A percentile compares a stretch with the other conserved stretches of the same genome.
These are phyloP conservation scores for Ophiostoma novo-ulmi DNA, from an alignment of 2,329 filamentous ascomycete genomes.

Conservation along the genomic window DNA sequence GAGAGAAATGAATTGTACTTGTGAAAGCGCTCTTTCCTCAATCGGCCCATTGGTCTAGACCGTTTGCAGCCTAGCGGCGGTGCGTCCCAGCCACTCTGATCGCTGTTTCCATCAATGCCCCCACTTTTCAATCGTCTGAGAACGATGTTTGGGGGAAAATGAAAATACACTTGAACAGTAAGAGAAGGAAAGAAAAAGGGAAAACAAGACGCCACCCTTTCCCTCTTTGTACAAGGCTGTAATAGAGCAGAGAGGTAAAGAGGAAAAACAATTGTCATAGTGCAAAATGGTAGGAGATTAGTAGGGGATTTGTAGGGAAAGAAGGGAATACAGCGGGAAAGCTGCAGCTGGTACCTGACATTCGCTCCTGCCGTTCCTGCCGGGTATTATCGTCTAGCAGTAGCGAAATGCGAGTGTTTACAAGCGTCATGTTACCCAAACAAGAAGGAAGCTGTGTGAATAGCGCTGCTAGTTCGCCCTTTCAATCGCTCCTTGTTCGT, in stretches of 20 bases:
- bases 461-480: background rate
- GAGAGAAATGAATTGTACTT: background rate
- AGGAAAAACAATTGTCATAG: background rate
- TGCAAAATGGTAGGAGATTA: background rate
- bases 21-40: conserved; percentile 6
- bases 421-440: background rate
- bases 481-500: too few species aligned
- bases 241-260: background rate
- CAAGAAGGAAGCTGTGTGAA: background rate
- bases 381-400: background rate
- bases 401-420: conserved; percentile 7
- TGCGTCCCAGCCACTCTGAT: conserved; percentile 18
- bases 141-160: too few species aligned
- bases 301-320: background rate
- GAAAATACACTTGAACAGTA: background rate
- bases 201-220: conserved; percentile 9
- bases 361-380: conserved; percentile 16
- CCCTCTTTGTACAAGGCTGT: conserved; percentile 16
- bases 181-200: background rate
- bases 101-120: background rate
- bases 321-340: background rate
- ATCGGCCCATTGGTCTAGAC: conserved; percentile 17
- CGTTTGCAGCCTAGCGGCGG: conserved; percentile 17
- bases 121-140: background rate
- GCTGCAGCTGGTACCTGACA: conserved; percentile 15